Conservation (phyloP, 441 rosid genomes). For the Omphalea diandra region DNA sequence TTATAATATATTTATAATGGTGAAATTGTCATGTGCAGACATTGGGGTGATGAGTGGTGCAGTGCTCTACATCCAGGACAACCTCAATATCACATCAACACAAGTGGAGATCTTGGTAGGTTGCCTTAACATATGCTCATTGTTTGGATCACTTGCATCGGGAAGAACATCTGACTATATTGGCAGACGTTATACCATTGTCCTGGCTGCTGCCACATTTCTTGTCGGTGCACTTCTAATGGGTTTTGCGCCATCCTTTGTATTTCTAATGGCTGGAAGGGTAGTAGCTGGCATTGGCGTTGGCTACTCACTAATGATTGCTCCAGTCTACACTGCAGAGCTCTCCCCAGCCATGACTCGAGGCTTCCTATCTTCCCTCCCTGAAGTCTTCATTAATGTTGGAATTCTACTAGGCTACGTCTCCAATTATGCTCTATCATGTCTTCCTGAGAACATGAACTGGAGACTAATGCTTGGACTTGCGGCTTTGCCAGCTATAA, state of each 20-base stretch:
- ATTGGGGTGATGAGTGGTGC: conserved; percentile 81
- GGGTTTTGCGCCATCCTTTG: conserved; percentile 62
- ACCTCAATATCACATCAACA: conserved; percentile 46
- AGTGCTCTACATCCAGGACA: conserved; percentile 43
- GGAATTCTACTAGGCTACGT: conserved; percentile 68
- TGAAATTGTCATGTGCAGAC: conserved; percentile 33
- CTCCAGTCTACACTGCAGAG: conserved; percentile 63
- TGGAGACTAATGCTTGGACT: conserved; percentile 76
- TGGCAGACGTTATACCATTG: conserved; percentile 54
- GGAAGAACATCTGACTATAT: conserved; percentile 61
- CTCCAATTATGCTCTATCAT: conserved; percentile 45
- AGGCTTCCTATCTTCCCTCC: conserved; percentile 65
- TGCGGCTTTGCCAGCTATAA: conserved; percentile 49
- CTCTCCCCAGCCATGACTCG: conserved; percentile 52
- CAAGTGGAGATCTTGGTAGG: conserved; percentile 63
- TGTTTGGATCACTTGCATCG: conserved; percentile 56
- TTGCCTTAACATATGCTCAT: conserved; percentile 49
- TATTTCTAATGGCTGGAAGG: conserved; percentile 58
- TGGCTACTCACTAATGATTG: conserved; percentile 67
- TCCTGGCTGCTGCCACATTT: conserved; percentile 55
- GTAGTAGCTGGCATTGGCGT: conserved; percentile 63
- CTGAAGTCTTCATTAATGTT: conserved; percentile 58
- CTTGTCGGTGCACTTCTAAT: conserved; percentile 57
- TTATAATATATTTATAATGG: not conserved
- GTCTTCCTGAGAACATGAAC: conserved; percentile 37